Evolutionary conservation across 2,329 filamentous ascomycete species (phyloP), one percentile per base, ranked within the genome.

Genomic region (Calonectria fujianensis): DNA sequence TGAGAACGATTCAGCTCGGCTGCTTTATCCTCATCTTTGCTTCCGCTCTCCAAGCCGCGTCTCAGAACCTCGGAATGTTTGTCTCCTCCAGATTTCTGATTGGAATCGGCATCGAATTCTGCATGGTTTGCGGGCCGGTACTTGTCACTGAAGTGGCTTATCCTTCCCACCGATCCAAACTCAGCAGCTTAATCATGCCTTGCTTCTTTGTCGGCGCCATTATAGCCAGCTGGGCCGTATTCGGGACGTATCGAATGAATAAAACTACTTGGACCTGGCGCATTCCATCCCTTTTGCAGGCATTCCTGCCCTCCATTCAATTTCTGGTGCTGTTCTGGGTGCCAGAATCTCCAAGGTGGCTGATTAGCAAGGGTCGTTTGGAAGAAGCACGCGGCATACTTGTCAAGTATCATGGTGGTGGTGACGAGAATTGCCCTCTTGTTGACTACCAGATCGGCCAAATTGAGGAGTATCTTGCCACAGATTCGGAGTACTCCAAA

Each of bases 111-210:
- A 76, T 77, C 39, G 70, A 65, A 24, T 77, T 84, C 24, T 75
- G 79, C 32, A 78, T 77, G 27, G 80, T 81, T 8, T 76, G 82
- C 1, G 75, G 78, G 0, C 82, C 82, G 1, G 73, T 82, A 5
- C 76, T 84, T 0, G 80, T 84, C 24, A 75, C 82, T 4, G 83
- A 84, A 52, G 70, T 84, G 7, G 80, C 82, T 0, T 82, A 82
- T 51, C 82, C 82, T 2, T 79, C 80, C 0, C 82, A 85, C 67
- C 76, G 82, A 66, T 80, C 78, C 4, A 82, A 78, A 24, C 41
- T 80, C 20, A 82, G 82, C 1, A 77, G 79, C n/a, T 51, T 83
- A 6, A 83, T 81, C 75, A 79, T 82, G 24, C 79, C 81, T 5
- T 77, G 78, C 39, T 83, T 77, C 27, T 69, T 61, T 41, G 9